These are phyloP conservation scores for Arabidopsis arenosa DNA, from an alignment of 345 rosid genomes.

Conservation along the genomic window DNA sequence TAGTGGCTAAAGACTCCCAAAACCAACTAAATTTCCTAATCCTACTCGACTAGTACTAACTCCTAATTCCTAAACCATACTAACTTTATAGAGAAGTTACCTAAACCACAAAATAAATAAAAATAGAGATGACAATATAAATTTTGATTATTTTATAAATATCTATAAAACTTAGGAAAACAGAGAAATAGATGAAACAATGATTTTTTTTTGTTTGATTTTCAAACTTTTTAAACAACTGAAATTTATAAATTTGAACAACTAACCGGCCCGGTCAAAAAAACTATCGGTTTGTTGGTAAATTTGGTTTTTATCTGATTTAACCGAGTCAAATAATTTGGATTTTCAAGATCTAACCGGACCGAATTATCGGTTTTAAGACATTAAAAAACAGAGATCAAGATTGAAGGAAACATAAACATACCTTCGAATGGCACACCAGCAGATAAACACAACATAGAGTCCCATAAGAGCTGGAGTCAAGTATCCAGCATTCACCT, in stretches of 20 bases:
- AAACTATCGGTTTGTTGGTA: background rate
- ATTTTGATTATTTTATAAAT: too few relatives aligned
- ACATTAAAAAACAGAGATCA: background rate
- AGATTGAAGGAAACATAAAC: slow-evolving; percentile 23
- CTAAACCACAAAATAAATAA: background rate
- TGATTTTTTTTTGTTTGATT: too few relatives aligned
- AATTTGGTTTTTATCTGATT: background rate
- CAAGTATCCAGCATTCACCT: slow-evolving; percentile 84
- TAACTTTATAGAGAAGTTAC: background rate
- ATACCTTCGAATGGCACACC: slow-evolving; percentile 97
- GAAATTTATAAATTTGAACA: background rate
- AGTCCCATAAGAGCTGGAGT: slow-evolving; percentile 98
- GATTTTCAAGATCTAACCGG: background rate
- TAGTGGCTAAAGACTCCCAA: background rate
- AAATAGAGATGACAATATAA: background rate
- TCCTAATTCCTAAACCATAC: slow-evolving; percentile 8
- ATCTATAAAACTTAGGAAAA: too few relatives aligned
- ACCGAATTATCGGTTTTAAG: background rate
- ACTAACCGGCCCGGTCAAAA: background rate
- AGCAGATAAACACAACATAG: slow-evolving; percentile 84
- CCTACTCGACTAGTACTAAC: slow-evolving; percentile 1
- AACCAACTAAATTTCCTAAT: slow-evolving; percentile 15
- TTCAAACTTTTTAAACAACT: background rate
- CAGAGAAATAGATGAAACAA: too few relatives aligned
- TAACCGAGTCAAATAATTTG: background rate